These are phyloP conservation scores for Cladosporium austrohemisphaericum DNA, from an alignment of 2,329 filamentous ascomycete genomes.

Conservation along the genomic window DNA sequence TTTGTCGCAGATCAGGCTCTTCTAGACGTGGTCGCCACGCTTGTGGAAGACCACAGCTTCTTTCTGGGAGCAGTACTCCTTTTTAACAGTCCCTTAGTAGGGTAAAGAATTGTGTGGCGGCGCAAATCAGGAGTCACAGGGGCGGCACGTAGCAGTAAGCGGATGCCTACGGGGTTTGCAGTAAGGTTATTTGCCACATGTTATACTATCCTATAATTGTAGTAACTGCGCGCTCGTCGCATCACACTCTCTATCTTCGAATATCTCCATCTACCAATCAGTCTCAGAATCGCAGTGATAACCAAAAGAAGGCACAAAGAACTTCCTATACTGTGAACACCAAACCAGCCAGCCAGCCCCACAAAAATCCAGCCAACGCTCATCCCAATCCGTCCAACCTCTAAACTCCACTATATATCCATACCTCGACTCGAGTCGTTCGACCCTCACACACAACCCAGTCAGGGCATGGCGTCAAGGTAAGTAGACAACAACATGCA, in stretches of 20 bases:
- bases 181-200: conserved; percentile 8
- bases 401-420: conserved; percentile 11
- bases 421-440: conserved; percentile 11
- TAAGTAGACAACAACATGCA: neutral
- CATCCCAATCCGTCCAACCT: conserved; percentile 13
- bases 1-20: conserved; percentile 67
- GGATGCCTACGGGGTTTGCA: conserved; percentile 7
- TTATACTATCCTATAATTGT: conserved; percentile 2
- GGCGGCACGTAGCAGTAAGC: conserved; percentile 8
- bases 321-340: neutral
- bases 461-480: conserved; percentile 14
- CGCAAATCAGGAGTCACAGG: conserved; percentile 12
- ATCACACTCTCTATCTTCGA: neutral
- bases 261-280: neutral
- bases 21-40: conserved; percentile 74
- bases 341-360: neutral
- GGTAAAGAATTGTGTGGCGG: neutral
- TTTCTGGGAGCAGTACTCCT: conserved; percentile 98
- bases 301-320: conserved; percentile 5
- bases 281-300: neutral
- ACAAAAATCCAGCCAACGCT: conserved; percentile 6
- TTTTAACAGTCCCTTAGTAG: conserved; percentile 57
- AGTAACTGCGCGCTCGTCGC: neutral
- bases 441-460: too few species aligned
- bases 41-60: conserved; percentile 95